phyloP scores from a whole-genome alignment of 176 grass and related monocot species.

The Elymus sibiricus region DNA sequence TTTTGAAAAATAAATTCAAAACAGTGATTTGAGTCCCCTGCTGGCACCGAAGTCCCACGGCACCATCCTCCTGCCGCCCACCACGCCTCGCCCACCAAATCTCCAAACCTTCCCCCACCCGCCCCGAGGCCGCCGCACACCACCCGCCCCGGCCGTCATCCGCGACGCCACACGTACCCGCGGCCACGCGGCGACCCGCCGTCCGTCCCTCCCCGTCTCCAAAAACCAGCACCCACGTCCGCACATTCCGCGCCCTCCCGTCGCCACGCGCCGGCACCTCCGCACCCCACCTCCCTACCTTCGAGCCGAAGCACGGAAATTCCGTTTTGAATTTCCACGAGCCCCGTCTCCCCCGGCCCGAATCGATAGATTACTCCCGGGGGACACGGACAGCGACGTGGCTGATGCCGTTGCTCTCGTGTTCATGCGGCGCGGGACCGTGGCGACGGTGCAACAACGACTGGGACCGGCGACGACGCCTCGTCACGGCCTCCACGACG shows the following conservation, averaged over 20 bases:
- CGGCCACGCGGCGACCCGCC: background rate
- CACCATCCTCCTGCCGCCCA: too few relatives aligned
- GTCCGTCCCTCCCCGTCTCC: background rate
- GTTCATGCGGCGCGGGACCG: background rate
- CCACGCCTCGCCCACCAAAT: background rate
- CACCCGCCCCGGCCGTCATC: background rate
- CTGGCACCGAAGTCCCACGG: too few relatives aligned
- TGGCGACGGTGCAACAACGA: background rate
- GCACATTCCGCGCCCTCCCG: too few relatives aligned
- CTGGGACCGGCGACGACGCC: background rate
- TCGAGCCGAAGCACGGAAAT: background rate
- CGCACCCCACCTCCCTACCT: background rate
- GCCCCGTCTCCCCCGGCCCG: too few relatives aligned
- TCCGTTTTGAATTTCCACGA: background rate
- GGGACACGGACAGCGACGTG: background rate
- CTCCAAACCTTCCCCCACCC: background rate
- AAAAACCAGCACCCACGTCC: background rate
- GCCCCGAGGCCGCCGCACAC: background rate
- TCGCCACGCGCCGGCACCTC: constrained; percentile 12
- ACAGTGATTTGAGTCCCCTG: too few relatives aligned
- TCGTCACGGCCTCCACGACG: background rate
- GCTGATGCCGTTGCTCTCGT: background rate
- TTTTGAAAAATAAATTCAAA: too few relatives aligned
- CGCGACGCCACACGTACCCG: background rate
- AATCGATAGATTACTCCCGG: too few relatives aligned